These are phyloP conservation scores for Plicaturopsis crispa DNA, from an alignment of 768 basidiomycete species.

Conservation along the genomic window DNA sequence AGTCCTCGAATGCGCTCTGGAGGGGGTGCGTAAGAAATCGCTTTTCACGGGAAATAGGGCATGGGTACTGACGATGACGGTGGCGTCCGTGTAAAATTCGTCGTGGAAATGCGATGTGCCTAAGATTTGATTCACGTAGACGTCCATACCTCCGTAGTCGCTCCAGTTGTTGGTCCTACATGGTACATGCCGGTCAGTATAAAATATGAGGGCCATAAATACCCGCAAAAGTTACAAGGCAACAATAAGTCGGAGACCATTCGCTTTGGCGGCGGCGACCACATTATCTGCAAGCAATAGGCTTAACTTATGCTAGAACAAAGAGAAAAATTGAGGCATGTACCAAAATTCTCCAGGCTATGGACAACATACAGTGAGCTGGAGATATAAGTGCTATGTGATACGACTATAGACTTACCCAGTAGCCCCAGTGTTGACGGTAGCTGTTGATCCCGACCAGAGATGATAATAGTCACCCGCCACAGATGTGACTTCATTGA, in stretches of 20 bases:
- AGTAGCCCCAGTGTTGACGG: slow-evolving; percentile 45
- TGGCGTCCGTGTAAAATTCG: slow-evolving; percentile 17
- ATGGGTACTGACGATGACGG: too few species aligned
- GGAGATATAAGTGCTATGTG: too few species aligned
- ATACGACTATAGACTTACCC: too few species aligned
- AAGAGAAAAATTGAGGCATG: too few species aligned
- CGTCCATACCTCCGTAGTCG: slow-evolving; percentile 18
- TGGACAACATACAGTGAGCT: too few species aligned
- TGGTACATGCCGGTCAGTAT: too few species aligned
- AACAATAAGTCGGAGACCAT: slow-evolving; percentile 14
- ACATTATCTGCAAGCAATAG: slow-evolving; percentile 12
- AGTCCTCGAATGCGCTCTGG: slow-evolving; percentile 18
- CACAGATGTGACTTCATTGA: slow-evolving; percentile 45
- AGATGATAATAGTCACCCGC: slow-evolving; percentile 46
- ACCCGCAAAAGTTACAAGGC: slow-evolving; percentile 6
- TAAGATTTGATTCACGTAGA: slow-evolving; percentile 19
- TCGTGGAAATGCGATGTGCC: slow-evolving; percentile 18
- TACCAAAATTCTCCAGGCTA: too few species aligned
- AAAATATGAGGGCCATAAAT: background rate
- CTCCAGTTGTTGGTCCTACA: slow-evolving; percentile 14
- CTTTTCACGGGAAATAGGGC: too few species aligned
- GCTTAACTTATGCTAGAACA: too few species aligned
- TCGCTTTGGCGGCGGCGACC: slow-evolving; percentile 13
- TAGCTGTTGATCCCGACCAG: slow-evolving; percentile 42
- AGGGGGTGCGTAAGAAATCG: too few species aligned